A percentile compares a stretch with the other conserved stretches of the same genome.
Conservation (phyloP, 108 stramenopile species). For the Cyclotella atomus region DNA sequence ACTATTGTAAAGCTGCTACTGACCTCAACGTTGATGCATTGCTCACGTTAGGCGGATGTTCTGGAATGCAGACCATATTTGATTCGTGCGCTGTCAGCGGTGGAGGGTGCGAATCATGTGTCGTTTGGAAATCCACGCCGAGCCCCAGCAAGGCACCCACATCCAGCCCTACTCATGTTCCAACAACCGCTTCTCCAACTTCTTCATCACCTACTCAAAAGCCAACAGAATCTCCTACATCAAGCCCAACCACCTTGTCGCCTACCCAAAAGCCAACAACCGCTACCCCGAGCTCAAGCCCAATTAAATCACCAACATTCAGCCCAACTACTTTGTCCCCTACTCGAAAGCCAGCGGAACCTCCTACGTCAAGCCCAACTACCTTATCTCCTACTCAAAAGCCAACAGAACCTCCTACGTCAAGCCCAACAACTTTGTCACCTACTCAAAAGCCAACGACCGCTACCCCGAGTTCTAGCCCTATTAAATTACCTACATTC, state of each 20-base stretch:
- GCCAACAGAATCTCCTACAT: not conserved
- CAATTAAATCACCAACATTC: not conserved
- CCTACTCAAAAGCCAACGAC: not conserved
- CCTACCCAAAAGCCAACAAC: too few relatives aligned
- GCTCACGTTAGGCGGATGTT: constrained; percentile 10
- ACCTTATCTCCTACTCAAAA: not conserved
- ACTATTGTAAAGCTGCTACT: constrained; percentile 23
- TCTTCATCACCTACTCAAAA: not conserved
- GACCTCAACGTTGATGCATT: constrained; percentile 1
- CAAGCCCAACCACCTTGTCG: not conserved
- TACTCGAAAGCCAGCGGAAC: not conserved
- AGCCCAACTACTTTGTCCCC: not conserved
- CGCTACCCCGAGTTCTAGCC: not conserved
- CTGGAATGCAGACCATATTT: constrained; percentile 8
- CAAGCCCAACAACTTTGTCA: not conserved
- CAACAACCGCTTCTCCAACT: too few relatives aligned
- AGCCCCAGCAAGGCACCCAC: not conserved
- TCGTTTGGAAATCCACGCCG: not conserved
- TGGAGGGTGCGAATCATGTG: not conserved
- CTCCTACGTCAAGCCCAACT: not conserved
- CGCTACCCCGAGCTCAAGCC: not conserved
- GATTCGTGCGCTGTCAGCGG: constrained; percentile 6
- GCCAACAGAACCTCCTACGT: not conserved
- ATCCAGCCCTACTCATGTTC: too few relatives aligned
- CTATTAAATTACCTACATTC: not conserved